phyloP scores from a whole-genome alignment of 768 basidiomycete genomes.

The Lentinula guzmanii region DNA sequence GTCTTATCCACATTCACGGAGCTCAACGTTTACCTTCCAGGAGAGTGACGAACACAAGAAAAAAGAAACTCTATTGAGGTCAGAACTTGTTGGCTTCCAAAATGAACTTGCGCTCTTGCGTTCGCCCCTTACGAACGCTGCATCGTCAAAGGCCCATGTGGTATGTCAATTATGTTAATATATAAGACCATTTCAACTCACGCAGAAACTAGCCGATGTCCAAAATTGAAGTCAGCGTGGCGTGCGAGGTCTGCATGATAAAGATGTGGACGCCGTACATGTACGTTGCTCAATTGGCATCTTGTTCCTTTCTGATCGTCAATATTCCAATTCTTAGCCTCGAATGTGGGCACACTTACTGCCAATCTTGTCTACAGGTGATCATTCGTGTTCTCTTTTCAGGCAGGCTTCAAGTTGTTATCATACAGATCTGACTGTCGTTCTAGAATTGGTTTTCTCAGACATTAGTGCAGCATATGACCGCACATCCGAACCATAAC shows the following conservation, averaged over 20 bases:
- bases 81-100: neutral
- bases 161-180: neutral
- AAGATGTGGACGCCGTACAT: conserved; percentile 64
- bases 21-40: neutral
- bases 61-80: neutral
- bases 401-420: neutral
- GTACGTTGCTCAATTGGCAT: conserved; percentile 30
- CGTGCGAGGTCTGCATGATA: conserved; percentile 59
- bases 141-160: neutral
- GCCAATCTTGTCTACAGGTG: conserved; percentile 52
- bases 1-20: neutral
- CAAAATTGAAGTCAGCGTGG: conserved; percentile 43
- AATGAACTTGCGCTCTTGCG: neutral
- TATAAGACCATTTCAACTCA: neutral
- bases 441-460: conserved; percentile 33
- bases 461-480: conserved; percentile 42
- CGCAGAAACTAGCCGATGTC: neutral
- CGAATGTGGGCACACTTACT: conserved; percentile 69
- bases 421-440: neutral
- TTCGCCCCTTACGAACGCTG: neutral
- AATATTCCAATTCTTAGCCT: conserved; percentile 32
- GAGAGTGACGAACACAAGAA: neutral
- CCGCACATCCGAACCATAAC: conserved; percentile 38
- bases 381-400: neutral
- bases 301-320: neutral